Conservation (phyloP, 441 rosid species). For the Erodium texanum region DNA sequence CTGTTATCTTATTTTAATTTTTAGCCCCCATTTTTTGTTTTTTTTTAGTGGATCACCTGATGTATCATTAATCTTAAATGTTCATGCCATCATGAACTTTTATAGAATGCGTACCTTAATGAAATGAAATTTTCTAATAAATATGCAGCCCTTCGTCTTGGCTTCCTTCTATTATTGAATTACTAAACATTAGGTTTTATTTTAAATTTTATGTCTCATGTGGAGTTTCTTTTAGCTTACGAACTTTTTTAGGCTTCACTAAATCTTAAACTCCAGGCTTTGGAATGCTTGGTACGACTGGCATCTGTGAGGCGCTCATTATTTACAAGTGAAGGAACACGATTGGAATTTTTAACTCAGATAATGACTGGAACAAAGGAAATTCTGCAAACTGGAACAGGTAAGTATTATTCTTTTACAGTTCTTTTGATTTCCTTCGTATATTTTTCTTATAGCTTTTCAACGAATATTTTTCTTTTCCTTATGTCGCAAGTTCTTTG, state of each 20-base stretch:
- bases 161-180: too few relatives aligned
- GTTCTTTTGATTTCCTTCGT: not conserved
- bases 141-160: too few relatives aligned
- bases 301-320: conserved; percentile 29
- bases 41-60: too few relatives aligned
- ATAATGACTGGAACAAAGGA: conserved; percentile 29
- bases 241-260: not conserved
- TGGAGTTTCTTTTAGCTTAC: not conserved
- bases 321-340: conserved; percentile 23
- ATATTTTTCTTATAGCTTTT: not conserved
- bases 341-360: conserved; percentile 23
- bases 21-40: too few relatives aligned
- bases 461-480: not conserved
- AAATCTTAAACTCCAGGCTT: conserved; percentile 19
- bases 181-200: too few relatives aligned
- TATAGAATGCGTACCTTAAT: too few relatives aligned
- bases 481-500: too few relatives aligned
- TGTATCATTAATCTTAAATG: too few relatives aligned
- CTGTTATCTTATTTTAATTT: too few relatives aligned
- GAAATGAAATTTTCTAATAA: too few relatives aligned
- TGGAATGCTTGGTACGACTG: conserved; percentile 28
- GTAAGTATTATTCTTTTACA: conserved; percentile 7
- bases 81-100: too few relatives aligned
- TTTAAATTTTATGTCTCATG: too few relatives aligned
- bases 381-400: conserved; percentile 28